These are phyloP conservation scores for Magnusiomyces paraingens DNA, from an alignment of 1,139 yeast species.

Conservation along the genomic window DNA sequence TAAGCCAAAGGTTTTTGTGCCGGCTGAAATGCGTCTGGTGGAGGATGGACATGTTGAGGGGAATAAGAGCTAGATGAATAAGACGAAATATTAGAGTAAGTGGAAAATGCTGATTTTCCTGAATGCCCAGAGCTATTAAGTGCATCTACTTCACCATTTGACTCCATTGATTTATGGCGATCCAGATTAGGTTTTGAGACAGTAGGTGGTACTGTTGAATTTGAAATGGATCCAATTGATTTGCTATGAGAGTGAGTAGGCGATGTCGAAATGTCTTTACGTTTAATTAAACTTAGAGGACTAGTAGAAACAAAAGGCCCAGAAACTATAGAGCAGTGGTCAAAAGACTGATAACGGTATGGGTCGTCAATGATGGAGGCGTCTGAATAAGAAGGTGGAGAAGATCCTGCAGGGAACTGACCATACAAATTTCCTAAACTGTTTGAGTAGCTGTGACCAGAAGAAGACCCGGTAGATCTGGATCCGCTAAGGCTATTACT, in stretches of 20 bases:
- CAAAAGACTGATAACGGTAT: slow-evolving; percentile 6
- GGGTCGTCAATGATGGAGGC: slow-evolving; percentile 10
- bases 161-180: too few relatives aligned
- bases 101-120: slow-evolving; percentile 1
- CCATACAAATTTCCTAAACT: too few relatives aligned
- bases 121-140: slow-evolving; percentile 3
- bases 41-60: too few relatives aligned
- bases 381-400: neutral
- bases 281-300: neutral
- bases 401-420: neutral
- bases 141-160: neutral
- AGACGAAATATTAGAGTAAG: neutral
- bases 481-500: slow-evolving; percentile 6
- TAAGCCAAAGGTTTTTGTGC: too few relatives aligned
- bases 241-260: too few relatives aligned
- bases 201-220: too few relatives aligned
- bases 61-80: neutral
- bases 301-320: slow-evolving; percentile 1
- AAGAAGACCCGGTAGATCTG: neutral
- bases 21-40: too few relatives aligned
- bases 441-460: neutral
- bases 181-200: too few relatives aligned
- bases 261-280: too few relatives aligned
- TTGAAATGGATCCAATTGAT: too few relatives aligned
- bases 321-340: neutral